phyloP scores from a whole-genome alignment of 2,329 filamentous ascomycete species.

The Cercospora sp. region DNA sequence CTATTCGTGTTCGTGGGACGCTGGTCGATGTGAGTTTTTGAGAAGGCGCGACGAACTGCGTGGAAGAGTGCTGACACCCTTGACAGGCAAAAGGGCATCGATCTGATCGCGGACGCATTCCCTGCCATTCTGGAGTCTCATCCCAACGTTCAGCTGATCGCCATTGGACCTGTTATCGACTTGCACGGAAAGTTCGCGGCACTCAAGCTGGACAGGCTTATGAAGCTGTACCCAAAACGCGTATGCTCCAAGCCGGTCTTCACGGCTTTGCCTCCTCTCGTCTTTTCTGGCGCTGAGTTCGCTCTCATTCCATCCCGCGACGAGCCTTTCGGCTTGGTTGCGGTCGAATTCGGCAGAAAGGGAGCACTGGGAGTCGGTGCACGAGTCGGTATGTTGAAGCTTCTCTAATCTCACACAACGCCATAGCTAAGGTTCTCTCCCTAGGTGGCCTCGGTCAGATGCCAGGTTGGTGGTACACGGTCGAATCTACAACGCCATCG shows the following conservation, averaged over 20 bases:
- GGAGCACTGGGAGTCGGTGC: slow-evolving; percentile 65
- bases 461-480: slow-evolving; percentile 69
- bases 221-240: slow-evolving; percentile 62
- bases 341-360: slow-evolving; percentile 67
- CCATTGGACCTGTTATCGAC: slow-evolving; percentile 64
- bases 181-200: slow-evolving; percentile 67
- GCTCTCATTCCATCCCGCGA: slow-evolving; percentile 66
- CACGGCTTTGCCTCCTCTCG: slow-evolving; percentile 61
- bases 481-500: slow-evolving; percentile 62
- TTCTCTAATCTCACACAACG: background rate
- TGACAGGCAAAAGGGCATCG: slow-evolving; percentile 59
- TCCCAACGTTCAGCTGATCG: slow-evolving; percentile 60
- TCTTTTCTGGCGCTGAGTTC: slow-evolving; percentile 66
- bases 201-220: slow-evolving; percentile 61
- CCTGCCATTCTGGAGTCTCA: slow-evolving; percentile 60
- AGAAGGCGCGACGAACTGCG: background rate
- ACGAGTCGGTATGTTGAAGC: slow-evolving; percentile 53
- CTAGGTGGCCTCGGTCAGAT: slow-evolving; percentile 60
- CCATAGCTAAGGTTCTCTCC: background rate
- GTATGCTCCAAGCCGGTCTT: slow-evolving; percentile 67
- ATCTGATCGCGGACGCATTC: slow-evolving; percentile 66
- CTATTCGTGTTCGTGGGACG: slow-evolving; percentile 67
- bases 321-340: slow-evolving; percentile 66
- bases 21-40: slow-evolving; percentile 54
- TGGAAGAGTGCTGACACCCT: background rate